These are phyloP conservation scores for Galerina sulciceps DNA, from an alignment of 768 basidiomycete genomes.

Conservation along the genomic window DNA sequence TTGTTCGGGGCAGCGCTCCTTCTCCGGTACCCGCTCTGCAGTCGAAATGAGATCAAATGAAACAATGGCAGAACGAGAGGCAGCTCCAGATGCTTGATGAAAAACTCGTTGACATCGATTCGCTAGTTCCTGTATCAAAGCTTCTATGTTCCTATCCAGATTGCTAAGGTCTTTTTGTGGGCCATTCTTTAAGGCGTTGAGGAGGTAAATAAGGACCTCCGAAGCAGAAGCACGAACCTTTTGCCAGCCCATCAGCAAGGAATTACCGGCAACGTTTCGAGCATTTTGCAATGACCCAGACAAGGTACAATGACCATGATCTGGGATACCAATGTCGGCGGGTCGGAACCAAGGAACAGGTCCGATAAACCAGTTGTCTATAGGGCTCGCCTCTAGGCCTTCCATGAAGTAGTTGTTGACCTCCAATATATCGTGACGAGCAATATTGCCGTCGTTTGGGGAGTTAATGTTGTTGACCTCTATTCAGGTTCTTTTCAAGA, in stretches of 20 bases:
- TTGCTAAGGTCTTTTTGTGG: constrained; percentile 54
- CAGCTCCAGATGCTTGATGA: constrained; percentile 61
- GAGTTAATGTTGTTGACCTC: constrained; percentile 57
- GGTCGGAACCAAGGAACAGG: constrained; percentile 56
- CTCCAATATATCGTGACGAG: constrained; percentile 76
- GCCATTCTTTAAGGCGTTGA: constrained; percentile 39
- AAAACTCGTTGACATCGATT: constrained; percentile 65
- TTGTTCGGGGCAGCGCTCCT: constrained; percentile 33
- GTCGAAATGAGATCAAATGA: constrained; percentile 31
- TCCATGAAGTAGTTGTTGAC: constrained; percentile 80
- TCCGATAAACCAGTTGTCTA: constrained; percentile 84
- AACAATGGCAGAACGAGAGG: constrained; percentile 61
- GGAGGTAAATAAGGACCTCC: neutral
- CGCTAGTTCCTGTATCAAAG: constrained; percentile 65
- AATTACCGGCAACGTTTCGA: constrained; percentile 49
- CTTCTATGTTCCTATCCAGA: constrained; percentile 72
- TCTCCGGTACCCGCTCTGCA: constrained; percentile 32
- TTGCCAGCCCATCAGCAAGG: constrained; percentile 52
- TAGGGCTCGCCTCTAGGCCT: constrained; percentile 66
- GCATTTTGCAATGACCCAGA: constrained; percentile 50
- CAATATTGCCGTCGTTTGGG: constrained; percentile 52
- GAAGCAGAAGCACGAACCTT: constrained; percentile 45
- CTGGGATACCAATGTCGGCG: constrained; percentile 51
- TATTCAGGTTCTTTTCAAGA: constrained; percentile 22
- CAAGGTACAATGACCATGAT: constrained; percentile 36